phyloP scores from a whole-genome alignment of 2,329 filamentous ascomycete genomes.

The Tolypocladium inflatum region DNA sequence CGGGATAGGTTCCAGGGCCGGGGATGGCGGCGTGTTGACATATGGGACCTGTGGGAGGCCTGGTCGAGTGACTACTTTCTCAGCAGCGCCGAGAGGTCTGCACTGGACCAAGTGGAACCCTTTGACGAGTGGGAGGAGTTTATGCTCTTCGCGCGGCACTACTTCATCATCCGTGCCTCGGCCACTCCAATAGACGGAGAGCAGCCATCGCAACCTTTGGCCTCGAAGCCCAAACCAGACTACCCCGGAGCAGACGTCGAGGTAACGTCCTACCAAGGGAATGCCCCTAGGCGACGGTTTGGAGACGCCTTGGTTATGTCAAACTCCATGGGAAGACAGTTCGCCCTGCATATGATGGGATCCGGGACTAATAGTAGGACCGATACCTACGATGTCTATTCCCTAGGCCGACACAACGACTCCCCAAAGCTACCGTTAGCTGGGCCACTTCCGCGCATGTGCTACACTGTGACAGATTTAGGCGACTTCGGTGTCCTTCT shows the following conservation, averaged over 20 bases:
- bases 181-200: not conserved
- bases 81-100: conserved; percentile 43
- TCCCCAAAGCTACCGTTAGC: conserved; percentile 16
- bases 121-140: conserved; percentile 98
- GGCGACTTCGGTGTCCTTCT: conserved; percentile 51
- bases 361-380: conserved; percentile 33
- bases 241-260: conserved; percentile 1
- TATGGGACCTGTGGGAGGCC: conserved; percentile 69
- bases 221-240: no score
- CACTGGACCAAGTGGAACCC: conserved; percentile 62
- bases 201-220: no score
- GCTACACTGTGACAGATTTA: conserved; percentile 65
- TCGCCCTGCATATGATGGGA: conserved; percentile 34
- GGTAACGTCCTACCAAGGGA: conserved; percentile 5
- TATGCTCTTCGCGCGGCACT: conserved; percentile 73
- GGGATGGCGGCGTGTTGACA: conserved; percentile 58
- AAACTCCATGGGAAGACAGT: conserved; percentile 29
- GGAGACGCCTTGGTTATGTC: conserved; percentile 40
- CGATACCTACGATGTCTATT: conserved; percentile 42
- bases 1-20: conserved; percentile 53
- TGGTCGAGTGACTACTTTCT: conserved; percentile 68
- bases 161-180: conserved; percentile 63
- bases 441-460: conserved; percentile 45
- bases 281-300: conserved; percentile 42
- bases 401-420: conserved; percentile 6